Evolutionary conservation across 495 filamentous ascomycete species (phyloP), one percentile per base, ranked within the genome.

Genomic region (Trichoderma reesei): DNA sequence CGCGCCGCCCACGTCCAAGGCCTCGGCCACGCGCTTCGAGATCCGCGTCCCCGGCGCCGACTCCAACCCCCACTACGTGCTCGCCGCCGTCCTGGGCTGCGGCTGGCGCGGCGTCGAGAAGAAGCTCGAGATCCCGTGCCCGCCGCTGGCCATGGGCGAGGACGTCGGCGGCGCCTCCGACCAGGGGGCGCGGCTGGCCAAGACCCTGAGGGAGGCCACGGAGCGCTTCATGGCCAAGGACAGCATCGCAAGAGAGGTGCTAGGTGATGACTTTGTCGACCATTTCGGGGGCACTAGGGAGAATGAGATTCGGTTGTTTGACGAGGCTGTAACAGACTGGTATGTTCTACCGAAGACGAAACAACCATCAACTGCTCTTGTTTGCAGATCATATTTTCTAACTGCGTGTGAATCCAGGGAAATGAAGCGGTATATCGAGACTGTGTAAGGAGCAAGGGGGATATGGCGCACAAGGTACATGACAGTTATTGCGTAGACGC

Each of bases 311-410:
- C 79, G 86, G 65, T 75, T 96, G 18, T 98, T 91, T 91, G 91
- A 98, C 72, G 92, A 97, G 72, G 90, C 91, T 1, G 91, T 96
- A 8, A 96, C 92, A 33, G 92, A 96, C 74, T 97, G 92, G 91
- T 90, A 76, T 67, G 85, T 72, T 42, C 34, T 33, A n/a, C n/a
- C n/a, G n/a, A n/a, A n/a, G n/a, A n/a, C n/a, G n/a, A n/a, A n/a
- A n/a, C n/a, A n/a, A n/a, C n/a, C n/a, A n/a, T n/a, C n/a, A n/a
- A n/a, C n/a, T n/a, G n/a, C n/a, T n/a, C n/a, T n/a, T n/a, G n/a
- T n/a, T n/a, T n/a, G n/a, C n/a, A n/a, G n/a, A n/a, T n/a, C n/a
- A n/a, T n/a, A n/a, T 56, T 33, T 8, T 34, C 37, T 60, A n/a
- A 59, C 54, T 63, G 11, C 41, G 3, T 3, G 14, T 68, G 64